phyloP scores from a whole-genome alignment of 2,329 filamentous ascomycete genomes.

The Cadophora sp. region DNA sequence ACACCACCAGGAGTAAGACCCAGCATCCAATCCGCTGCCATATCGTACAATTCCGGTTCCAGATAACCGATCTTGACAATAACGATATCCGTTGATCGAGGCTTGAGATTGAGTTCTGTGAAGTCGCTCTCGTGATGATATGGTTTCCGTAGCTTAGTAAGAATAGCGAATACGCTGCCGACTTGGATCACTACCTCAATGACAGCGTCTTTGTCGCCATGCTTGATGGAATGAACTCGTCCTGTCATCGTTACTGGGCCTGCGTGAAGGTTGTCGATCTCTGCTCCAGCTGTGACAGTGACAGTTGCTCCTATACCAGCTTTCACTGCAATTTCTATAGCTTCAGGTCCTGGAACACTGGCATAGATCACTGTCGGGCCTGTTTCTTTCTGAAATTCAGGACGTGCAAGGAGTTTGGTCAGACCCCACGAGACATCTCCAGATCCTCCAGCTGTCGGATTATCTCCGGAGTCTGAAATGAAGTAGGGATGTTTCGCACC shows the following conservation, averaged over 20 bases:
- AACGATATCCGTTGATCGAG: conserved; percentile 55
- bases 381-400: conserved; percentile 50
- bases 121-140: conserved; percentile 61
- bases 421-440: conserved; percentile 61
- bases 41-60: conserved; percentile 59
- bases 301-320: conserved; percentile 55
- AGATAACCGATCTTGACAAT: conserved; percentile 63
- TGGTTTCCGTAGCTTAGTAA: conserved; percentile 59
- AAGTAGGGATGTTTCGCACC: conserved; percentile 53
- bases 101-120: conserved; percentile 53
- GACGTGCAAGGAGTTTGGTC: conserved; percentile 51
- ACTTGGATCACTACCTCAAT: conserved; percentile 57
- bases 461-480: conserved; percentile 62
- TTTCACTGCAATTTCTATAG: conserved; percentile 49
- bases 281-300: conserved; percentile 58
- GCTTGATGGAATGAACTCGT: conserved; percentile 55
- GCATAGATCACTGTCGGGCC: conserved; percentile 57
- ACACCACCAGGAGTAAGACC: conserved; percentile 60
- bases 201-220: conserved; percentile 55
- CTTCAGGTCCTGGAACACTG: conserved; percentile 55
- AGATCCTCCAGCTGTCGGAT: conserved; percentile 60
- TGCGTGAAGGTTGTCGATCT: conserved; percentile 55
- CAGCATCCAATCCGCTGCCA: conserved; percentile 61
- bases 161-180: conserved; percentile 56
- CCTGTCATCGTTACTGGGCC: conserved; percentile 59